Conservation (phyloP, 352 stramenopile genomes). For the Thraustochytrium aureum region DNA sequence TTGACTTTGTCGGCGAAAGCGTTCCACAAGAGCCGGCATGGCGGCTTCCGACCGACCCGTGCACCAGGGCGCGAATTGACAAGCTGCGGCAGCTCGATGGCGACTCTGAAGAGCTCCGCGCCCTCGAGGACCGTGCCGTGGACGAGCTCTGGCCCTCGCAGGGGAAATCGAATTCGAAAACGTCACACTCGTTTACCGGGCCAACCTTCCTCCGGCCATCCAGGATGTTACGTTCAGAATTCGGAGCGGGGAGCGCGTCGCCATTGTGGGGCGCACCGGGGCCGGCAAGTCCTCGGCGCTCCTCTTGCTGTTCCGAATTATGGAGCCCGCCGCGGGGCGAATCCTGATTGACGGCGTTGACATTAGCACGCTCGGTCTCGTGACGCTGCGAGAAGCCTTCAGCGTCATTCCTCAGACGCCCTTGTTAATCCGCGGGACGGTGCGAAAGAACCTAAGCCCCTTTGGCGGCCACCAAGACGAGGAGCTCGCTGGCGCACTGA, state of each 20-base stretch:
- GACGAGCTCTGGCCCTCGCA: constrained; percentile 68
- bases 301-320: constrained; percentile 86
- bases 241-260: constrained; percentile 51
- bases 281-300: constrained; percentile 57
- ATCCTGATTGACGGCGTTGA: constrained; percentile 91
- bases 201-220: constrained; percentile 55
- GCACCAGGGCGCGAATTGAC: constrained; percentile 63
- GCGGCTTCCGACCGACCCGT: constrained; percentile 15
- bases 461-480: constrained; percentile 68
- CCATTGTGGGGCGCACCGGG: constrained; percentile 58
- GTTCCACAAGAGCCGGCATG: constrained; percentile 54
- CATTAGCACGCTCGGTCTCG: constrained; percentile 72
- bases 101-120: background rate
- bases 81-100: constrained; percentile 48
- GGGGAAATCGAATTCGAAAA: constrained; percentile 63
- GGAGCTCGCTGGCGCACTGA: constrained; percentile 79
- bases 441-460: constrained; percentile 84
- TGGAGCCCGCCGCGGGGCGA: constrained; percentile 78
- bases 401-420: constrained; percentile 91
- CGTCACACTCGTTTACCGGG: constrained; percentile 57
- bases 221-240: constrained; percentile 55
- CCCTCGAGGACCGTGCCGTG: background rate
- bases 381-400: constrained; percentile 76
- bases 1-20: constrained; percentile 58
- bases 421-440: constrained; percentile 82